These are phyloP conservation scores for Excoecaria agallocha DNA, from an alignment of 345 rosid genomes.

Conservation along the genomic window DNA sequence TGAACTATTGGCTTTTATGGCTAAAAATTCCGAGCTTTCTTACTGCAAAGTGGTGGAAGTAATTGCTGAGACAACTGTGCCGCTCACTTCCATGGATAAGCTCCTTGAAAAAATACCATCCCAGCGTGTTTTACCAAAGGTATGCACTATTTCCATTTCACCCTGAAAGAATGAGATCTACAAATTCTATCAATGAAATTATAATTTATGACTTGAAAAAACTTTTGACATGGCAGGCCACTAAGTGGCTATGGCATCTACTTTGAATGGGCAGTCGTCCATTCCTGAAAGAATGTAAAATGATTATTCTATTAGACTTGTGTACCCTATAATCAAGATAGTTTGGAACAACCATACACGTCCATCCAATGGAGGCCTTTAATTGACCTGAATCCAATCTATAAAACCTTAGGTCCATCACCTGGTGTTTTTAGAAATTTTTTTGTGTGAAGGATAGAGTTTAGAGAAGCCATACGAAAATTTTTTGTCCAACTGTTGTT, in stretches of 20 bases:
- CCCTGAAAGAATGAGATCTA: constrained; percentile 1
- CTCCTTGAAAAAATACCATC: constrained; percentile 79
- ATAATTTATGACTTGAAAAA: background rate
- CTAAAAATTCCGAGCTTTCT: constrained; percentile 66
- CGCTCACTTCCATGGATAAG: constrained; percentile 65
- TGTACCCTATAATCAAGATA: no score
- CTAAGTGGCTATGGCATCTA: background rate
- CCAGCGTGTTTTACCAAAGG: constrained; percentile 59
- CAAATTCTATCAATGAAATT: background rate
- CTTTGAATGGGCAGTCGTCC: background rate
- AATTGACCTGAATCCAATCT: background rate
- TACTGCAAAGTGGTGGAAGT: constrained; percentile 94
- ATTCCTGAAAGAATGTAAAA: no score
- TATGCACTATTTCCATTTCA: constrained; percentile 28
- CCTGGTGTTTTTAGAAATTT: background rate
- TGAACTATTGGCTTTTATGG: constrained; percentile 89
- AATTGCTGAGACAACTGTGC: constrained; percentile 90
- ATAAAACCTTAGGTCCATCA: background rate
- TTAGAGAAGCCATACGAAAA: background rate
- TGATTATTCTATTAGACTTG: background rate
- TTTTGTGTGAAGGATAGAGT: background rate
- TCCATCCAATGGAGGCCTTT: no score
- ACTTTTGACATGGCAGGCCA: background rate
- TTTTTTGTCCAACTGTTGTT: constrained; percentile 28
- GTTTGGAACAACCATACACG: no score